Percentiles rank a stretch among this genome's conserved stretches.
phyloP scores from a whole-genome alignment of 2,329 filamentous ascomycete species.

The Periconia sp. region DNA sequence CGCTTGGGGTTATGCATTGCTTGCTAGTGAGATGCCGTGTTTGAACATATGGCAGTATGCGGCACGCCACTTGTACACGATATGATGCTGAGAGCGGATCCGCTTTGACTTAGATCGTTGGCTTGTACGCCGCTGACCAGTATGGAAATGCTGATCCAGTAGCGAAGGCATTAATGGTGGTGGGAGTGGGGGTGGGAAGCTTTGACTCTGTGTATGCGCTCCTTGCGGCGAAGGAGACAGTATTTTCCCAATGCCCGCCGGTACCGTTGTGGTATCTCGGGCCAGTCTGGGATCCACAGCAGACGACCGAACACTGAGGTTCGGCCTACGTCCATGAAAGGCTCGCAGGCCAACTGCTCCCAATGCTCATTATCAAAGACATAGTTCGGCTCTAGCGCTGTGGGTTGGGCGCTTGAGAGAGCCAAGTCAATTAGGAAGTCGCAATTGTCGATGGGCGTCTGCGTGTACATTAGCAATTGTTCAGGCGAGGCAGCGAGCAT shows the following conservation, averaged over 20 bases:
- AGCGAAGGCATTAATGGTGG: too few relatives aligned
- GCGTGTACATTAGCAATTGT: conserved; percentile 18
- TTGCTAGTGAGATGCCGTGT: conserved; percentile 7
- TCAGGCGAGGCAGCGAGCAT: not conserved
- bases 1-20: conserved; percentile 4
- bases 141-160: too few relatives aligned
- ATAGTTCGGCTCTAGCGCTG: conserved; percentile 80
- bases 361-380: conserved; percentile 75
- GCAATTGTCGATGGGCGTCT: conserved; percentile 75
- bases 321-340: conserved; percentile 79
- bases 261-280: conserved; percentile 71
- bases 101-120: too few relatives aligned
- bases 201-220: too few relatives aligned
- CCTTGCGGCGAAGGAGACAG: conserved; percentile 75
- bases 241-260: conserved; percentile 85
- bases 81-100: too few relatives aligned
- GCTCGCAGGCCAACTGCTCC: conserved; percentile 76
- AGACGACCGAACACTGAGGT: conserved; percentile 78
- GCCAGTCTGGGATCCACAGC: conserved; percentile 79
- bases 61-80: too few relatives aligned
- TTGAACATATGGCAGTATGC: too few relatives aligned
- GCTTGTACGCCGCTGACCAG: too few relatives aligned
- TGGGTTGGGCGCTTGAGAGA: conserved; percentile 66
- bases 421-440: conserved; percentile 87
- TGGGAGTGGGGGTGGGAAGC: too few relatives aligned